A percentile compares a stretch with the other conserved stretches of the same genome.
Evolutionary conservation across 225 moss, liverwort and hornwort genomes (phyloP).

Genomic region (Bryoerythrophyllum caledonicum): DNA sequence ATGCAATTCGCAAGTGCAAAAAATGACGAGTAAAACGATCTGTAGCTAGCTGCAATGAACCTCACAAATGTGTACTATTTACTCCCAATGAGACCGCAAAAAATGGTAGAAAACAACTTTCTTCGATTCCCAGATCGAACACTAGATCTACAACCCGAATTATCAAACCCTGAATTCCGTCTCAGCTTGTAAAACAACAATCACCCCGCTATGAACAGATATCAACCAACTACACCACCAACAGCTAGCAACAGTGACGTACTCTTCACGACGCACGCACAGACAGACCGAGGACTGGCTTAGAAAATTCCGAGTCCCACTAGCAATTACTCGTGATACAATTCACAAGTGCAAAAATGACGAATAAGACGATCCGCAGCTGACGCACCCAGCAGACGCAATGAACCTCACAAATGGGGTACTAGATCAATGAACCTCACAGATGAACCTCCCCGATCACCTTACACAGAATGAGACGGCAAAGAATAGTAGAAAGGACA

Average conservation of each 20-base stretch:
- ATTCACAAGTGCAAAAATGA: not conserved
- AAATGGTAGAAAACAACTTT: too few relatives aligned
- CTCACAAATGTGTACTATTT: too few relatives aligned
- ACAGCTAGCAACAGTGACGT: not conserved
- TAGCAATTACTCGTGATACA: too few relatives aligned
- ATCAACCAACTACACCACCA: not conserved
- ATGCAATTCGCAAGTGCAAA: too few relatives aligned
- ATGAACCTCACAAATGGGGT: constrained; percentile 2
- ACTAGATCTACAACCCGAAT: too few relatives aligned
- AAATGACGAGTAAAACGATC: too few relatives aligned
- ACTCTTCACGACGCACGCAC: not conserved
- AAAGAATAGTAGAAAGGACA: not conserved
- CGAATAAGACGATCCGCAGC: not conserved
- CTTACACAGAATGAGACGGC: not conserved
- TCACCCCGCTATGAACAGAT: too few relatives aligned
- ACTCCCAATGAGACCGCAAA: too few relatives aligned
- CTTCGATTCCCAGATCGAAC: too few relatives aligned
- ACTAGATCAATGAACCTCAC: not conserved
- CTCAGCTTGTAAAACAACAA: too few relatives aligned
- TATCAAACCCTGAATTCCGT: too few relatives aligned
- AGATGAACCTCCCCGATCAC: not conserved
- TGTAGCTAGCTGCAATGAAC: too few relatives aligned
- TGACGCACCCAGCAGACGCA: not conserved
- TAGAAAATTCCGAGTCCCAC: not conserved
- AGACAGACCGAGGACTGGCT: not conserved